A percentile compares a stretch with the other conserved stretches of the same genome.
Conservation (phyloP, 2,329 filamentous ascomycete genomes). For the Arthrobotrys sphaeroides region DNA sequence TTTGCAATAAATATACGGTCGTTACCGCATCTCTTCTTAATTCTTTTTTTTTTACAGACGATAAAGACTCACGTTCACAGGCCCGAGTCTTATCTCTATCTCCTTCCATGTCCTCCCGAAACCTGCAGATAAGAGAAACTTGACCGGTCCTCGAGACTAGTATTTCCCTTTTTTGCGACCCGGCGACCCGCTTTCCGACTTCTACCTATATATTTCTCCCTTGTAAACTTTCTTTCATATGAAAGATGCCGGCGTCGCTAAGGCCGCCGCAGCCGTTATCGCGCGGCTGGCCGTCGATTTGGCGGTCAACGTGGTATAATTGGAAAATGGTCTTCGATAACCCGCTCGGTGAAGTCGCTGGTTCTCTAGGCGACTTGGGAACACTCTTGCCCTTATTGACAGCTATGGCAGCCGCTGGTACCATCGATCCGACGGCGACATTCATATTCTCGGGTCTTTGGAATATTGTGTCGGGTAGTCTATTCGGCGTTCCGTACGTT, state of each 20-base stretch:
- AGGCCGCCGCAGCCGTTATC: constrained; percentile 49
- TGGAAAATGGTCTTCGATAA: constrained; percentile 65
- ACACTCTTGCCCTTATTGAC: constrained; percentile 52
- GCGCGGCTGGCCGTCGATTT: constrained; percentile 47
- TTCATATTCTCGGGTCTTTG: constrained; percentile 87
- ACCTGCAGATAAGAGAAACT: constrained; percentile 17
- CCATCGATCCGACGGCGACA: constrained; percentile 82
- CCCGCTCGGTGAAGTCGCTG: constrained; percentile 81
- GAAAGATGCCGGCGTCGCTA: constrained; percentile 28
- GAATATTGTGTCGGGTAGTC: constrained; percentile 81
- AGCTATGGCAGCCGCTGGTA: constrained; percentile 78
- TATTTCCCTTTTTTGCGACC: constrained; percentile 16
- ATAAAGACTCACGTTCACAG: background rate
- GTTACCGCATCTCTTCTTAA: constrained; percentile 15
- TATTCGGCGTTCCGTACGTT: constrained; percentile 80
- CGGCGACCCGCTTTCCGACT: background rate
- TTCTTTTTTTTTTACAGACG: background rate
- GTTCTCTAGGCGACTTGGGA: constrained; percentile 68
- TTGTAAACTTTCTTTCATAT: constrained; percentile 10
- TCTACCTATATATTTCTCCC: constrained; percentile 5
- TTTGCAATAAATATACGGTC: constrained; percentile 41
- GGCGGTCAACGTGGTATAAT: constrained; percentile 55
- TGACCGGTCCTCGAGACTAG: constrained; percentile 40
- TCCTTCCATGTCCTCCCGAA: constrained; percentile 29
- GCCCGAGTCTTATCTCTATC: background rate